Conservation (phyloP, 2,329 filamentous ascomycete genomes). For the Pseudogymnoascus sp. region DNA sequence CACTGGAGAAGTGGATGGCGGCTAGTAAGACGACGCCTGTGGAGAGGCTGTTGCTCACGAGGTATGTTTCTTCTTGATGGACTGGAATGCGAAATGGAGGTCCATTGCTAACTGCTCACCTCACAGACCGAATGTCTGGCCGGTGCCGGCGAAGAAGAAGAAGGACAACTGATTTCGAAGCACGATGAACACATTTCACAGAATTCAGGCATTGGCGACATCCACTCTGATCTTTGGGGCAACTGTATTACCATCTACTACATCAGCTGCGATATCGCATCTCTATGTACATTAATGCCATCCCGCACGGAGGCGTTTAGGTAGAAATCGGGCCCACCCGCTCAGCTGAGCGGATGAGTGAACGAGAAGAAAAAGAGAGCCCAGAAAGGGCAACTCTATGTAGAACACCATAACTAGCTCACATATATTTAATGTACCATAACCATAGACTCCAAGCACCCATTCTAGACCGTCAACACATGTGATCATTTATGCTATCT, state of each 20-base stretch:
- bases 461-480: background rate
- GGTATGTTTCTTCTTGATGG: constrained; percentile 23
- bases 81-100: background rate
- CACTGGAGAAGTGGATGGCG: constrained; percentile 33
- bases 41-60: constrained; percentile 27
- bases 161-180: background rate
- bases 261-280: background rate
- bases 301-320: background rate
- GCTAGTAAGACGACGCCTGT: constrained; percentile 27
- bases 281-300: background rate
- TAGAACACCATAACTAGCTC: constrained; percentile 3
- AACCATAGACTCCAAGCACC: background rate
- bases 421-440: constrained; percentile 2
- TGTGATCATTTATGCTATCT: background rate
- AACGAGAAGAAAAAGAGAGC: background rate
- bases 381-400: background rate
- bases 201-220: background rate
- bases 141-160: background rate
- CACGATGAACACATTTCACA: background rate
- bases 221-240: background rate
- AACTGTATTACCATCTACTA: background rate
- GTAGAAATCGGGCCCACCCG: background rate
- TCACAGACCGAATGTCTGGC: background rate
- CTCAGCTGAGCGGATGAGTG: background rate
- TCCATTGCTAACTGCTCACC: background rate